Percentiles rank a stretch among this genome's conserved stretches.
These are phyloP conservation scores for Punica granatum DNA, from an alignment of 345 rosid species.

Conservation along the genomic window DNA sequence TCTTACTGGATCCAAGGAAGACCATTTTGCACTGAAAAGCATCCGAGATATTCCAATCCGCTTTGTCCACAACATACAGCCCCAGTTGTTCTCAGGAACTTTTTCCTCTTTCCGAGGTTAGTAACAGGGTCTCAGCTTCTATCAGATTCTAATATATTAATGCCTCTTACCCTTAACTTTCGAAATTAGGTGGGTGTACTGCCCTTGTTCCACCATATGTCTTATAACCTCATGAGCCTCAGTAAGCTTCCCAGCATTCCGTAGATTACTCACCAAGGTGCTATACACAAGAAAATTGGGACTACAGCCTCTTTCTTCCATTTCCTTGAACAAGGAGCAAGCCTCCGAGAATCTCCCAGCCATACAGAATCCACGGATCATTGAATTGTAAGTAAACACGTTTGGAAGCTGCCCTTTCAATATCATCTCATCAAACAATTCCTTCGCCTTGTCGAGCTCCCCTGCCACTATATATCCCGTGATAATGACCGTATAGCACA, in stretches of 20 bases:
- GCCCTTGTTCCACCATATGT: conserved; percentile 64
- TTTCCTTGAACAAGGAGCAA: conserved; percentile 61
- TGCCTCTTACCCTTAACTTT: conserved; percentile 43
- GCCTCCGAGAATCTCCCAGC: conserved; percentile 65
- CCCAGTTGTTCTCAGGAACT: not conserved
- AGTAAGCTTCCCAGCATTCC: conserved; percentile 63
- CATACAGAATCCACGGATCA: conserved; percentile 81
- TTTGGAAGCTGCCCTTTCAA: conserved; percentile 62
- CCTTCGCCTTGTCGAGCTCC: conserved; percentile 63
- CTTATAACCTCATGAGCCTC: conserved; percentile 65
- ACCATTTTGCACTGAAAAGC: not conserved
- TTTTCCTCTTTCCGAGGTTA: not conserved
- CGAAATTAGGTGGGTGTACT: conserved; percentile 49
- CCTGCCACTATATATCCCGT: conserved; percentile 61
- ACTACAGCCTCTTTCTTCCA: conserved; percentile 77
- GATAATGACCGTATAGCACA: conserved; percentile 80
- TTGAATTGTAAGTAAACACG: conserved; percentile 72
- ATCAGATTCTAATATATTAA: not conserved
- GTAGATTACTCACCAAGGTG: conserved; percentile 65
- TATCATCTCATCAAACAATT: conserved; percentile 59
- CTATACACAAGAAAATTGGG: conserved; percentile 84
- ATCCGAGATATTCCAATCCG: not conserved
- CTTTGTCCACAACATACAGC: not conserved
- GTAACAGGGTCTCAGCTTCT: not conserved
- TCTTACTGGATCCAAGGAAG: not conserved